These are phyloP conservation scores for Trichoderma asperelloides DNA, from an alignment of 495 filamentous ascomycete species.

Conservation along the genomic window DNA sequence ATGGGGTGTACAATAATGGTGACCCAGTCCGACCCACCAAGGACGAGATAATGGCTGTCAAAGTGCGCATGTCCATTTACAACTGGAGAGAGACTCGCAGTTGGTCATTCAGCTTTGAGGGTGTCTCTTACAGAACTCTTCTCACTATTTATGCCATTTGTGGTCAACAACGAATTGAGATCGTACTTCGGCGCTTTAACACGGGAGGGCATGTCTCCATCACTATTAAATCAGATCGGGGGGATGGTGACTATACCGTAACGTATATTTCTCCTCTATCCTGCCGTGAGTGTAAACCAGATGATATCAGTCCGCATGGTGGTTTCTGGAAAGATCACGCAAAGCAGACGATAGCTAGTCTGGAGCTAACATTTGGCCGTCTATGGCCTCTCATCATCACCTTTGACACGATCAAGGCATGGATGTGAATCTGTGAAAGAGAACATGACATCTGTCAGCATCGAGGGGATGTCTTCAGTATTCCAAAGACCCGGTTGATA, in stretches of 20 bases:
- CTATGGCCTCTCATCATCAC: not conserved
- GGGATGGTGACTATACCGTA: not conserved
- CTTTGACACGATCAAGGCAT: not conserved
- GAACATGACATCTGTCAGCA: not conserved
- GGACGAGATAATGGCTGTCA: not conserved
- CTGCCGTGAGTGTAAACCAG: not conserved
- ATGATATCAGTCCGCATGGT: not conserved
- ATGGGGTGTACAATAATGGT: not conserved
- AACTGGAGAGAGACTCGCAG: not conserved
- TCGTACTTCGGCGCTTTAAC: not conserved
- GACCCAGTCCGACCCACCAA: not conserved
- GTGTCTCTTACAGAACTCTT: not conserved
- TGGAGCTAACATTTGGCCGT: not conserved
- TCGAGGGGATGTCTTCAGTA: not conserved
- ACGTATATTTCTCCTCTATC: not conserved
- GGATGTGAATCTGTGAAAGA: not conserved
- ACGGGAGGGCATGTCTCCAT: not conserved
- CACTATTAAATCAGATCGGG: not conserved
- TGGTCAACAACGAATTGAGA: not conserved
- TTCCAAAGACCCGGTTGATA: not conserved
- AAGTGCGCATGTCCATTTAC: not conserved
- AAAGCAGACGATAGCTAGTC: not conserved
- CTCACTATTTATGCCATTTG: not conserved
- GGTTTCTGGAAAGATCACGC: not conserved
- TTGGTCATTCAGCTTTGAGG: not conserved